Evolutionary conservation across 2,329 filamentous ascomycete species (phyloP), one percentile per base, ranked within the genome.

Genomic region (Aspergillus terreus): DNA sequence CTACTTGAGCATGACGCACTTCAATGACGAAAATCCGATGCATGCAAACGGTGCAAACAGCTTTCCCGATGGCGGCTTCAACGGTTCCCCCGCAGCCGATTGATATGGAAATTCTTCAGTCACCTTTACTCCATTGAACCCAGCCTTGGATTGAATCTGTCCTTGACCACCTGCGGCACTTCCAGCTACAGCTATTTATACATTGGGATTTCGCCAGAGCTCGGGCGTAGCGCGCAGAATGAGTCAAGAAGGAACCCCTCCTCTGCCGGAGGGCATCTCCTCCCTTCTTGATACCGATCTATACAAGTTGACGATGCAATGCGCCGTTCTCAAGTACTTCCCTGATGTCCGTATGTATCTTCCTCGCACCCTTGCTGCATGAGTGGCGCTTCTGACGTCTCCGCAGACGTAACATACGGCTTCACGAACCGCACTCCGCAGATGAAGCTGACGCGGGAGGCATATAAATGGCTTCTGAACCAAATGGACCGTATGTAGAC

Each of bases 251-350:
- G 54, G 44, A 27, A 54, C 61, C 46, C 51, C 63, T 58, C 55
- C 58, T 43, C 53, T 56, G 40, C 64, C 87, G 4, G 87, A 89
- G 73, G 89, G 88, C 47, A 83, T 92, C 66, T 88, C 85, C 64
- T 92, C 88, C 65, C 87, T 94, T 66, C 78, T 94, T 49, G 89
- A 94, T 66, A 92, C 88, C 14, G 84, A 87, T 69, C 73, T 99
- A 55, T 99, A 96, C 82, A 99, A 99, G 74, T 75, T 99, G 72
- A 99, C 94, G 17, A 99, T 99, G 94, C 94, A 99, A 86, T 96
- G 89, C 68, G 91, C 91, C 55, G 87, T 97, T 58, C 82, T 95
- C 61, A 95, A 95, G 72, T 95, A 92, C 76, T 97, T 95, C 71
- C 87, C 87, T 32, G 80, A 92, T 52, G 76, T 78, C 52, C 60